Base-by-base conservation (phyloP, 23 red algal species). In the Pyropia yezoensis region DNA sequence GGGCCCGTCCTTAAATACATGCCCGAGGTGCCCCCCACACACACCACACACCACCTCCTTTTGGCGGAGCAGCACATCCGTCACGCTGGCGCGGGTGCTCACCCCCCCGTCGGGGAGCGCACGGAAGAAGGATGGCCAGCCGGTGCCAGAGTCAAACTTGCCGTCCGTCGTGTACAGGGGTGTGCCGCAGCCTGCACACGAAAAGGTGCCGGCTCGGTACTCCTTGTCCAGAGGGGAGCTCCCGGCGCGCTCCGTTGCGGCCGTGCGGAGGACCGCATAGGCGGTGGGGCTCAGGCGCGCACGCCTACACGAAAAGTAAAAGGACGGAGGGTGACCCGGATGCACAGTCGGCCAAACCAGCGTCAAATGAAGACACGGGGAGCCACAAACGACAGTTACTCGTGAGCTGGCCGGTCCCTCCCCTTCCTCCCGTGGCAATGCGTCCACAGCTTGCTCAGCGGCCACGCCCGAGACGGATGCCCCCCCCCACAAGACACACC, bases 111-210 rank as follows among this genome's bases (percentile, higher is more conserved):
- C 25, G 0, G 29, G 27, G 11, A 85, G 32, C 1, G 83, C 20
- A 13, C 49, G 49, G 11, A 18, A 88, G 50, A 88, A 96, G 7
- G 90, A 96, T 9, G 90, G 90, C 90, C 90, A 96, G 3, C 90
- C 90, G 3, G 90, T 88, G 7, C 90, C 90, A 13, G 80, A 87
- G 1, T 96, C 75, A 28, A 88, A 96, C 77, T 96, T 96, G 33
- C 83, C 65, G 3, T 67, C 82, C 13, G 71, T 74, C 6, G 33
- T 3, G 57, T 89, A 96, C 18, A 96, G 53, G 3, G 69, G 70
- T 1, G 77, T 57, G 1, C 52, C 64, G 58, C 90, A 96, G 11
- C 51, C 81, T 4, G 55, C 49, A 49, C 90, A 96, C 18, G 45
- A 57, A 71, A 82, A 96, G 18, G 63, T 65, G 3, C 90, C 90